Evolutionary conservation across 2,329 filamentous ascomycete genomes (phyloP).

Genomic region (Alternaria novae-zelandiae): DNA sequence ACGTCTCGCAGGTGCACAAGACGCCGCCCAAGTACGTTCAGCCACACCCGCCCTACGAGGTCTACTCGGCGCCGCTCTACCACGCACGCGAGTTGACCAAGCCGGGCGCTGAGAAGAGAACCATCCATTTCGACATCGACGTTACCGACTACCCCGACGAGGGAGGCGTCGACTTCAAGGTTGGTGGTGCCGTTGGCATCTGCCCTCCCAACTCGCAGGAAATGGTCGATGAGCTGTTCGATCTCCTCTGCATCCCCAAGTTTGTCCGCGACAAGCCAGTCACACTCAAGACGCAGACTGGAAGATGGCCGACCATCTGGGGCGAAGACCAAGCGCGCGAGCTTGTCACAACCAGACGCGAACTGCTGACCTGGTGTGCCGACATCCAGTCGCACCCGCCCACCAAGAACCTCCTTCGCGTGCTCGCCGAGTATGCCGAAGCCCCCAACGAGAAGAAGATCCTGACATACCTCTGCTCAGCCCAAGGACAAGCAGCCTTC

Average conservation of each 20-base stretch:
- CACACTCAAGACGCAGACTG: slow-evolving; percentile 76
- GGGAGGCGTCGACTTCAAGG: slow-evolving; percentile 87
- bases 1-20: slow-evolving; percentile 53
- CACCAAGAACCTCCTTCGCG: slow-evolving; percentile 82
- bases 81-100: slow-evolving; percentile 85
- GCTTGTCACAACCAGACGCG: slow-evolving; percentile 86
- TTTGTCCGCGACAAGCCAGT: slow-evolving; percentile 85
- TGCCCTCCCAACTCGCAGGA: slow-evolving; percentile 82
- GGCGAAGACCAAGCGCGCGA: slow-evolving; percentile 85
- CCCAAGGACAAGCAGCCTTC: slow-evolving; percentile 89
- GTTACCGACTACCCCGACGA: slow-evolving; percentile 92
- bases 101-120: slow-evolving; percentile 90
- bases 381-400: slow-evolving; percentile 93
- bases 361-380: slow-evolving; percentile 93
- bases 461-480: slow-evolving; percentile 82
- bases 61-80: slow-evolving; percentile 88
- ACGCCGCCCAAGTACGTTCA: slow-evolving; percentile 90
- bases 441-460: slow-evolving; percentile 88
- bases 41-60: slow-evolving; percentile 90
- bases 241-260: slow-evolving; percentile 79
- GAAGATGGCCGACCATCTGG: slow-evolving; percentile 98
- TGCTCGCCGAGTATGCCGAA: slow-evolving; percentile 83
- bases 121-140: slow-evolving; percentile 96
- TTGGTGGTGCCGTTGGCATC: slow-evolving; percentile 93
- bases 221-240: slow-evolving; percentile 82